Base-by-base conservation (phyloP, 163 green algal genomes). In the Prototheca stagnorum region DNA sequence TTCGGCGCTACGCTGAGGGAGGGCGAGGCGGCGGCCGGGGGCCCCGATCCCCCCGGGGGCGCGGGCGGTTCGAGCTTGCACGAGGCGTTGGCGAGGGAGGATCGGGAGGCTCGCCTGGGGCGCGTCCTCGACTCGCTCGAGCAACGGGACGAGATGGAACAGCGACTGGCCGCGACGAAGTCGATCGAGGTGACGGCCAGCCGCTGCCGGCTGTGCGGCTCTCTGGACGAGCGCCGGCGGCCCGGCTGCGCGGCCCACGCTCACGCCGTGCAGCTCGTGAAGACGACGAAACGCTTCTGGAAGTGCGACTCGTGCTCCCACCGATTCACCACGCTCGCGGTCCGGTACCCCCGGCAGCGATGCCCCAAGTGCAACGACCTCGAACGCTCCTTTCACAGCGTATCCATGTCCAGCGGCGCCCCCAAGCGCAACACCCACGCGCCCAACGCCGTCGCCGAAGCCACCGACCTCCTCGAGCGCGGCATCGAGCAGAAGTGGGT, bases 281-380 rank as follows among this genome's bases (percentile, higher is more conserved):
- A 52, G 47, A 55, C 50, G 23, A 63, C 51, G 36, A 83, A 81
- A 51, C 65, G 72, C 44, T 83, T 65, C 57, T 83, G 74, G 74
- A 43, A 52, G 9, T 83, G 74, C 55, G 44, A 54, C 15, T 54
- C 65, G 39, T 83, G 74, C 62, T 72, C 66, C 34, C 44, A 61
- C 28, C 59, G 59, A 31, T 73, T 81, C 50, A 49, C 51, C 23
- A 78, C 72, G 0, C 26, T 83, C 25, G 72, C 59, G 5, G 61
- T 77, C 3, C 54, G 52, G 7, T 73, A 74, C 49, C 74, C 74
- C 5, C 51, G 28, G 19, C 58, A 35, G 28, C 48, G 62, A 14
- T 83, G 74, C 55, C 37, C 57, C 52, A 75, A 70, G 70, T 83
- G 68, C 61, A 69, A 78, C 53, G 53, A 75, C 29, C 52, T 54